These are phyloP conservation scores for Vanrija sp. DNA, from an alignment of 1,284 basidiomycete genomes.

Conservation along the genomic window DNA sequence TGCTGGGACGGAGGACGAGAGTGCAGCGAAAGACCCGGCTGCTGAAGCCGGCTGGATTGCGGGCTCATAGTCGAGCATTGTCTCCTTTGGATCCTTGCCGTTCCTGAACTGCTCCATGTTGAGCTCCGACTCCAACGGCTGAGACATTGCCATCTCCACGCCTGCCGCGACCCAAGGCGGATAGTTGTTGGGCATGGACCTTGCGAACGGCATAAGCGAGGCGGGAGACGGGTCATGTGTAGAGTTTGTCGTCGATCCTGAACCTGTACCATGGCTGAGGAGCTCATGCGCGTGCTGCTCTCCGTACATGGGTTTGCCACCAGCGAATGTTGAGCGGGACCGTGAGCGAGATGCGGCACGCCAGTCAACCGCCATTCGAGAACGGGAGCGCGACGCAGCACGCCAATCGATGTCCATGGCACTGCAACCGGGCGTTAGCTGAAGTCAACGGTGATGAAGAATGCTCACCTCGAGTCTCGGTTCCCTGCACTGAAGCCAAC, in stretches of 20 bases:
- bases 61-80: conserved; percentile 18
- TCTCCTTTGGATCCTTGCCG: conserved; percentile 7
- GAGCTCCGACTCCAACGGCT: conserved; percentile 16
- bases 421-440: conserved; percentile 22
- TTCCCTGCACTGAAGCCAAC: conserved; percentile 49
- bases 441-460: not conserved
- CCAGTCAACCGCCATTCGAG: conserved; percentile 68
- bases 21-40: conserved; percentile 21
- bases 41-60: conserved; percentile 19
- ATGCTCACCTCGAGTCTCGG: conserved; percentile 20
- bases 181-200: conserved; percentile 23
- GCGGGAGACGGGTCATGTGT: conserved; percentile 42
- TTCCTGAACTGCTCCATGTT: conserved; percentile 21
- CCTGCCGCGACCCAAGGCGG: conserved; percentile 15
- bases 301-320: conserved; percentile 39
- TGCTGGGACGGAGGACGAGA: conserved; percentile 1
- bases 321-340: conserved; percentile 41
- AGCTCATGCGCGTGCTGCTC: conserved; percentile 50
- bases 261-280: conserved; percentile 41
- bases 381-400: conserved; percentile 83
- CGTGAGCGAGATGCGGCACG: conserved; percentile 50
- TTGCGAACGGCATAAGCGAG: conserved; percentile 16
- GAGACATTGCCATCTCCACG: conserved; percentile 21
- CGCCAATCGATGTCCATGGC: conserved; percentile 83
- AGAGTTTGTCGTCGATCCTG: conserved; percentile 51